Conservation (phyloP, 2,329 filamentous ascomycete species). For the Fusarium sp. region DNA sequence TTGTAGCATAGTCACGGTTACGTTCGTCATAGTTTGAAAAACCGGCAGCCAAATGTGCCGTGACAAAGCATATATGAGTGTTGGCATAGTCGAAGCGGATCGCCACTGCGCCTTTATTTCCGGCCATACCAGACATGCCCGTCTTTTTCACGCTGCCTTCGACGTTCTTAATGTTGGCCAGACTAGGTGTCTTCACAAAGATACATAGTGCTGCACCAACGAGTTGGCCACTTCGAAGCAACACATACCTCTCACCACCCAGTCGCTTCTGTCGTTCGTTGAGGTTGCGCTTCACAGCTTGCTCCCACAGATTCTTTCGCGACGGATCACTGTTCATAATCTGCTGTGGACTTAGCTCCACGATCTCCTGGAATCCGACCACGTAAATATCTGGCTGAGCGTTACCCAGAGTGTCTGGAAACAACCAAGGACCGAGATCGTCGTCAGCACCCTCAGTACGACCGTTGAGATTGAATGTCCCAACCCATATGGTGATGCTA, state of each 20-base stretch:
- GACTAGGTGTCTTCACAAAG: constrained; percentile 83
- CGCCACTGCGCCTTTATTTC: constrained; percentile 97
- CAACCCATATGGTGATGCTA: constrained; percentile 83
- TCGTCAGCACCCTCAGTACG: constrained; percentile 81
- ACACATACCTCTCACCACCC: constrained; percentile 83
- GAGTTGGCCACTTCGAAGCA: constrained; percentile 91
- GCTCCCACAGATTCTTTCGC: constrained; percentile 87
- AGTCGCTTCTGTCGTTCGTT: constrained; percentile 76
- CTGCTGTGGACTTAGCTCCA: constrained; percentile 96
- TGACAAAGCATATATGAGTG: constrained; percentile 94
- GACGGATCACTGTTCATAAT: constrained; percentile 98
- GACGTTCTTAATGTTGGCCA: constrained; percentile 92
- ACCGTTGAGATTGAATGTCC: constrained; percentile 96
- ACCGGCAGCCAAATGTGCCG: constrained; percentile 93
- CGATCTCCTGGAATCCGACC: constrained; percentile 97
- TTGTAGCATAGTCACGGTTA: constrained; percentile 92
- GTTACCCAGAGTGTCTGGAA: constrained; percentile 69
- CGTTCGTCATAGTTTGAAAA: constrained; percentile 97
- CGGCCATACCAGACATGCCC: constrained; percentile 95
- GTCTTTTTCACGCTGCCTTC: constrained; percentile 95
- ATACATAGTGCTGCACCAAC: constrained; percentile 94
- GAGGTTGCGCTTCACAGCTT: constrained; percentile 80
- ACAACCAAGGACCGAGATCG: constrained; percentile 89
- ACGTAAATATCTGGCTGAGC: constrained; percentile 86
- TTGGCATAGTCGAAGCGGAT: constrained; percentile 96